Base-by-base conservation (phyloP, 768 basidiomycete species). In the Agrocybe praecox region DNA sequence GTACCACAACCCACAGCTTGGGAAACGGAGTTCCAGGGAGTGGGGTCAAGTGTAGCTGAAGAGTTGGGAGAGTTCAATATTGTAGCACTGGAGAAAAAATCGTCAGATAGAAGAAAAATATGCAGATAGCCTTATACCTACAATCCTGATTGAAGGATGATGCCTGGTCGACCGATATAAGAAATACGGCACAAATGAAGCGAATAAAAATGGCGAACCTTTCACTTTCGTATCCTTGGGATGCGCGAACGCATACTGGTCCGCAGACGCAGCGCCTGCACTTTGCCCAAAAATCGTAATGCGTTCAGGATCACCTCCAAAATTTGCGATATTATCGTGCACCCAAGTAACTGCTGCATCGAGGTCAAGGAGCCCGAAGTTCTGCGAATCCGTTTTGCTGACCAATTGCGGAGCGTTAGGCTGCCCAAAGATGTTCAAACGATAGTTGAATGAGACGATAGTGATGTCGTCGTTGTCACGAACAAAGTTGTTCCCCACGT, bases 301-400 rank as follows among this genome's bases (percentile, higher is more conserved):
- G 52, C 80, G 69, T 2, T 71, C 58, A 3, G 73, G 74, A 54
- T 74, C 73, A n/a, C 74, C 74, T 46, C 74, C 74, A 36, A 81
- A 82, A 19, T 63, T 69, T 7, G 69, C 73, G 40, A 82, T 80
- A 59, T 82, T 78, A 45, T 72, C 67, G 42, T 77, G 72, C 5
- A 81, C 72, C 81, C 79, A 81, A 55, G 79, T 60, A 2, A 81
- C 69, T 21, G 72, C 79, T 11, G 74, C 71, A 22, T 74, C 67
- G 9, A 68, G 24, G 52, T 77, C 76, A 5, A 76, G 65, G 2
- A 76, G 64, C 11, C 74, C 75, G 56, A 74, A 76, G 55, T 77
- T 78, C 36, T 40, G 36, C 12, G 66, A 57, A 6, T 60, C 56
- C n/a, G 51, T 62, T 18, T 32, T 49, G 36, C 36, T 15, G 46